A percentile compares a stretch with the other conserved stretches of the same genome.
phyloP scores from a whole-genome alignment of 75 land plant genomes.

The Sequoiadendron giganteum region DNA sequence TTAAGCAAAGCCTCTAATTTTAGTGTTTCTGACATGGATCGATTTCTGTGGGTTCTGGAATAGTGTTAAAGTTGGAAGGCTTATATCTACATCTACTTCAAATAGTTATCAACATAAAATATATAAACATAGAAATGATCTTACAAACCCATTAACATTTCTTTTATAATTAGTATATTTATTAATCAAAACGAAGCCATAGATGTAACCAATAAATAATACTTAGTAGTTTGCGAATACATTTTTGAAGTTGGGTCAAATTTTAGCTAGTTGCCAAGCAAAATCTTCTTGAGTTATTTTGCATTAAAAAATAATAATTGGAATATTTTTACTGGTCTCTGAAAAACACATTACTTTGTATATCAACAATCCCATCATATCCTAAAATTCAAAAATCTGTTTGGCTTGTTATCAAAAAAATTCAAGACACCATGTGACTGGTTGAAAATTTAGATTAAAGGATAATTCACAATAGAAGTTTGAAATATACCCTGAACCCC shows the following conservation, averaged over 20 bases:
- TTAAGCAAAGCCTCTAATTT: no score
- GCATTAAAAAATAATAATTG: no score
- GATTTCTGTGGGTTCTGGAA: neutral
- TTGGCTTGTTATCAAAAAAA: neutral
- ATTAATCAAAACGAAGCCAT: neutral
- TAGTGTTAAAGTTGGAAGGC: neutral
- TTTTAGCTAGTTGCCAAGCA: no score
- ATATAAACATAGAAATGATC: no score
- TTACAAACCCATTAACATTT: neutral
- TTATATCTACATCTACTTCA: neutral
- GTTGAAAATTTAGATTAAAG: neutral
- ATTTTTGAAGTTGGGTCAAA: no score
- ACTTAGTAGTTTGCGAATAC: no score
- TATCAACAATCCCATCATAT: neutral
- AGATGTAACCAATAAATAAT: neutral
- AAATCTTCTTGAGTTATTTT: no score
- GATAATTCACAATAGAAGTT: neutral
- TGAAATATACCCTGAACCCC: neutral
- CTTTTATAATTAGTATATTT: no score
- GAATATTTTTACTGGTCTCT: neutral
- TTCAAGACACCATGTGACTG: neutral
- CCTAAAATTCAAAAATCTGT: neutral
- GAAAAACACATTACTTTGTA: neutral
- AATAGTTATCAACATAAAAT: no score
- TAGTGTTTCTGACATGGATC: neutral